phyloP scores from a whole-genome alignment of 73 alveolate genomes.

The Paramecium sonneborni region DNA sequence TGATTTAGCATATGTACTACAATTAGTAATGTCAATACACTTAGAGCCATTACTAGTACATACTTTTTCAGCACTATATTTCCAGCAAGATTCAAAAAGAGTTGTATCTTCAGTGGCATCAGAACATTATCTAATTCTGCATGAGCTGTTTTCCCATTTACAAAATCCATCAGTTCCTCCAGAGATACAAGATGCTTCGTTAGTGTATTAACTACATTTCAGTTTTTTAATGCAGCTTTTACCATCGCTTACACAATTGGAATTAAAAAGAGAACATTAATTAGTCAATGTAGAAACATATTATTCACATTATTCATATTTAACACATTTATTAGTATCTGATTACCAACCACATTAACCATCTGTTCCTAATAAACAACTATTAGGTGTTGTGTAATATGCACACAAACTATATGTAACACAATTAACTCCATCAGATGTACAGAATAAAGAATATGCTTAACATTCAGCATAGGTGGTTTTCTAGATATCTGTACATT shows the following conservation, averaged over 20 bases:
- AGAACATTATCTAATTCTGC: conserved; percentile 16
- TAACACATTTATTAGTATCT: background rate
- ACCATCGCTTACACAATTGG: conserved; percentile 17
- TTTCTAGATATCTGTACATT: conserved; percentile 17
- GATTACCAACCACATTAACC: conserved; percentile 16
- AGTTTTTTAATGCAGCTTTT: background rate
- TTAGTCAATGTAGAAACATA: background rate
- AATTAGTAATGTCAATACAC: background rate
- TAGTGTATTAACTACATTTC: background rate
- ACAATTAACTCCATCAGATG: conserved; percentile 38
- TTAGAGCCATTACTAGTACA: conserved; percentile 3
- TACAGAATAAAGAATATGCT: background rate
- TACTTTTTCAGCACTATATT: background rate
- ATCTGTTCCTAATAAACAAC: conserved; percentile 8
- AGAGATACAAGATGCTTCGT: background rate
- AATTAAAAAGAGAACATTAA: background rate
- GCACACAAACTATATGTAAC: background rate
- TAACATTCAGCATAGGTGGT: conserved; percentile 9
- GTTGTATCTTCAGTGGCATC: conserved; percentile 39
- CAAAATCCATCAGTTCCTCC: conserved; percentile 48
- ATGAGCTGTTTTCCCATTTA: background rate
- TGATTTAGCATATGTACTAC: background rate
- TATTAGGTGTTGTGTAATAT: background rate
- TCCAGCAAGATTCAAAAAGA: background rate
- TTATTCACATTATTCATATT: background rate